Percentiles rank a stretch among this genome's conserved stretches.
Conservation (phyloP, 2,329 filamentous ascomycete species). For the Pseudocercospora pini-densiflorae region DNA sequence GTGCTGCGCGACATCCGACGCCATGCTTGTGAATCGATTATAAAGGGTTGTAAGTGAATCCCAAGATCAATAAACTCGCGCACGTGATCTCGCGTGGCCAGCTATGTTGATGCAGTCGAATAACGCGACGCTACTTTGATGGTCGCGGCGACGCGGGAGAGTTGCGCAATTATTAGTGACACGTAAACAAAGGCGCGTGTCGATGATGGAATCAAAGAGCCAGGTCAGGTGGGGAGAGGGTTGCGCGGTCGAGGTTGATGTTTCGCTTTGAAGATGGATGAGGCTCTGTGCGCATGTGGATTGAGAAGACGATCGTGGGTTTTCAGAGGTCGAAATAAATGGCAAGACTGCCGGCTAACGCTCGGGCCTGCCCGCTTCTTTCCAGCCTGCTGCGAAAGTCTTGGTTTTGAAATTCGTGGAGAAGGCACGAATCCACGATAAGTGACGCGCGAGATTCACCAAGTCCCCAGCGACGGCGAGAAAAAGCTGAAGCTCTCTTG, state of each 20-base stretch:
- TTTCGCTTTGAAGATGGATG: constrained; percentile 21
- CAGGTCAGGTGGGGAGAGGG: constrained; percentile 14
- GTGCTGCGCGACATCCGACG: constrained; percentile 29
- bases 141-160: constrained; percentile 10
- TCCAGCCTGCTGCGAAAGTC: constrained; percentile 1
- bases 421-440: constrained; percentile 1
- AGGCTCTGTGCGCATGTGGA: constrained; percentile 22
- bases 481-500: background rate
- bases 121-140: constrained; percentile 17
- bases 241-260: constrained; percentile 20
- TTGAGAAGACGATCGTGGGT: constrained; percentile 6
- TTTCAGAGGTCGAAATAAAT: constrained; percentile 11
- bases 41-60: background rate
- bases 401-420: background rate
- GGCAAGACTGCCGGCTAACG: constrained; percentile 3
- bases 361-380: background rate
- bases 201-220: constrained; percentile 11
- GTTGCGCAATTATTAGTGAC: constrained; percentile 20
- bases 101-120: constrained; percentile 10
- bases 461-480: background rate
- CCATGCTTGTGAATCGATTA: constrained; percentile 22
- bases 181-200: constrained; percentile 14
- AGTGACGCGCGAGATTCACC: background rate
- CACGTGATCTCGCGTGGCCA: constrained; percentile 29
- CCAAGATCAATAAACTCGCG: constrained; percentile 3